phyloP scores from a whole-genome alignment of 2,329 filamentous ascomycete genomes.

The Calonectria naviculata region DNA sequence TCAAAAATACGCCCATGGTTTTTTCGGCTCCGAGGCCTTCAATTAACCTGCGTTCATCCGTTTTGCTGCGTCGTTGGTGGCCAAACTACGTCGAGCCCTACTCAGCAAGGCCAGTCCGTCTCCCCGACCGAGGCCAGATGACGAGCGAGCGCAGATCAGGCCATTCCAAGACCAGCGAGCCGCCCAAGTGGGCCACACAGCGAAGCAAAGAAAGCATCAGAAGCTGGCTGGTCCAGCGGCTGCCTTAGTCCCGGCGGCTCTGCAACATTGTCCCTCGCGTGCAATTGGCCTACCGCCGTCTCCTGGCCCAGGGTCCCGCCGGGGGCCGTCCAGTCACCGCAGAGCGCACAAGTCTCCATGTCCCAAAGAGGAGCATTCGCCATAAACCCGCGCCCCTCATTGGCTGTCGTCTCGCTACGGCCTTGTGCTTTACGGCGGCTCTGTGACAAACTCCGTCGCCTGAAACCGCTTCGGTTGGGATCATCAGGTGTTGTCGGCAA shows the following conservation, averaged over 20 bases:
- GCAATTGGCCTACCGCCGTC: constrained; percentile 29
- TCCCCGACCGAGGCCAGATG: background rate
- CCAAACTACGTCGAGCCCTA: background rate
- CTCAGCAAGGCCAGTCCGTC: background rate
- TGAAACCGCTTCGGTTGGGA: constrained; percentile 41
- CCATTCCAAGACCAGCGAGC: constrained; percentile 28
- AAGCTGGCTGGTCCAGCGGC: constrained; percentile 18
- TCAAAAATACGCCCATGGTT: constrained; percentile 15
- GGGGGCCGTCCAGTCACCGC: constrained; percentile 1
- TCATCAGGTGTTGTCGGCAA: constrained; percentile 41
- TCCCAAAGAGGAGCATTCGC: constrained; percentile 41
- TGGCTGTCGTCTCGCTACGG: constrained; percentile 34
- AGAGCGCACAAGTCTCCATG: constrained; percentile 18
- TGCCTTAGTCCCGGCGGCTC: constrained; percentile 32
- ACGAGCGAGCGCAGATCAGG: constrained; percentile 22
- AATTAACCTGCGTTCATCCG: background rate
- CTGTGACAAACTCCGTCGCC: constrained; percentile 38
- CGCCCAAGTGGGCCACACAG: constrained; percentile 11
- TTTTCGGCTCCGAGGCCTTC: constrained; percentile 18
- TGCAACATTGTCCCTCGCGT: constrained; percentile 24
- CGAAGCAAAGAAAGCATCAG: constrained; percentile 16
- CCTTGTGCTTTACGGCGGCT: constrained; percentile 32
- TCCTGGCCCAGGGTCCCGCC: constrained; percentile 27
- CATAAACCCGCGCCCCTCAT: constrained; percentile 28
- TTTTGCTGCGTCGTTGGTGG: background rate